A percentile compares a stretch with the other conserved stretches of the same genome.
These are phyloP conservation scores for Alternaria postmessia DNA, from an alignment of 2,329 filamentous ascomycete species.

Conservation along the genomic window DNA sequence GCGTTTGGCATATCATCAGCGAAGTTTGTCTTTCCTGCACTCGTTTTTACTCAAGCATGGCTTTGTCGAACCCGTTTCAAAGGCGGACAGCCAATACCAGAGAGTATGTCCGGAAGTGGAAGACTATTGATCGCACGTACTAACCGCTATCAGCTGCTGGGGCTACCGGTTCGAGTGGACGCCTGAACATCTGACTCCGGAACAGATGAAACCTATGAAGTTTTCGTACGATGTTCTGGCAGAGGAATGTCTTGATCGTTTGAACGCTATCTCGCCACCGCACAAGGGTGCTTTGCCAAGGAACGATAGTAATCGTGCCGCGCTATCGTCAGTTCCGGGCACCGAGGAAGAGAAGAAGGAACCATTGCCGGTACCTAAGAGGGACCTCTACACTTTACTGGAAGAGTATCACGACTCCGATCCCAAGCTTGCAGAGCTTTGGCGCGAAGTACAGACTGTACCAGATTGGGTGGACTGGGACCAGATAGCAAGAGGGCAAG, in stretches of 20 bases:
- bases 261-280: slow-evolving; percentile 69
- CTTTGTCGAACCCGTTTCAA: slow-evolving; percentile 55
- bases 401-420: slow-evolving; percentile 66
- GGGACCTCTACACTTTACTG: slow-evolving; percentile 72
- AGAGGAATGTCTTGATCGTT: slow-evolving; percentile 68
- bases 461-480: slow-evolving; percentile 82
- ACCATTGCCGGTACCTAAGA: slow-evolving; percentile 45
- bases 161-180: slow-evolving; percentile 76
- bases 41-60: slow-evolving; percentile 43
- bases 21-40: neutral
- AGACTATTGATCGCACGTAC: slow-evolving; percentile 17
- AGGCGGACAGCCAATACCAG: slow-evolving; percentile 54
- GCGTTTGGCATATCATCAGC: neutral
- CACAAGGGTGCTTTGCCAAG: slow-evolving; percentile 48
- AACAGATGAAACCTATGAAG: slow-evolving; percentile 68
- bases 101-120: slow-evolving; percentile 44
- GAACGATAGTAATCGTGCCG: slow-evolving; percentile 46
- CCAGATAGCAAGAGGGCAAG: slow-evolving; percentile 76
- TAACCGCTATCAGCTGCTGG: slow-evolving; percentile 59
- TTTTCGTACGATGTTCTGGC: slow-evolving; percentile 74
- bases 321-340: slow-evolving; percentile 35
- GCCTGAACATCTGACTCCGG: slow-evolving; percentile 66
- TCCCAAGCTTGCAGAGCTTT: slow-evolving; percentile 65
- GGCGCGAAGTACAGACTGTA: slow-evolving; percentile 71
- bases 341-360: slow-evolving; percentile 44